Conservation (phyloP, 177 flowering plant species). For the Vitis hybrid region DNA sequence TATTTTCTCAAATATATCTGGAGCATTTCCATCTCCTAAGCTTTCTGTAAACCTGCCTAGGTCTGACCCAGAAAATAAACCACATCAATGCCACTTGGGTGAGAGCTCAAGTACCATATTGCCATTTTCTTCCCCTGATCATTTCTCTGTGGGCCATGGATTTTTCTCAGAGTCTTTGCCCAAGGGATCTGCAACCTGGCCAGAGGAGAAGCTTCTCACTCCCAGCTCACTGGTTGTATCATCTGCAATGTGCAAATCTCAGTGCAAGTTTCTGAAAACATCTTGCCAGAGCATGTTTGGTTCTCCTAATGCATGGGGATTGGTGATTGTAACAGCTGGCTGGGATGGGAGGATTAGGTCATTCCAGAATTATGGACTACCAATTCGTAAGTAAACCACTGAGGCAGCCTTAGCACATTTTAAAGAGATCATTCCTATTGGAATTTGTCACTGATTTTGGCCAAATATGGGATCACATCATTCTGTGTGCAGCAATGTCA, state of each 20-base stretch:
- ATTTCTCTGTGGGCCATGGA: conserved; percentile 41
- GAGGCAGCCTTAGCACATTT: neutral
- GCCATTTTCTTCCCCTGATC: conserved; percentile 32
- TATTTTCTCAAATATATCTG: conserved; percentile 14
- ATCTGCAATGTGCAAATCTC: conserved; percentile 37
- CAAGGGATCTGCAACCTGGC: conserved; percentile 80
- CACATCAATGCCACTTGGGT: conserved; percentile 5
- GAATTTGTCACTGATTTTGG: neutral
- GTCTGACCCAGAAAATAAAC: conserved; percentile 16
- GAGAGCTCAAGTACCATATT: conserved; percentile 4
- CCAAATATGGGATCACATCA: neutral
- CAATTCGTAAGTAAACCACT: conserved; percentile 27
- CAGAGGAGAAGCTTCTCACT: conserved; percentile 66
- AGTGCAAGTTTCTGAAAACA: conserved; percentile 54
- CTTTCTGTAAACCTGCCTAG: conserved; percentile 7
- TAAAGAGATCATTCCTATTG: neutral
- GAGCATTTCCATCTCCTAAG: conserved; percentile 18
- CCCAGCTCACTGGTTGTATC: conserved; percentile 20
- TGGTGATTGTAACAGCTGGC: conserved; percentile 79
- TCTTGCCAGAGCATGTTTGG: conserved; percentile 43
- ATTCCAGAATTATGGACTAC: conserved; percentile 73
- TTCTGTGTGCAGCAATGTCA: neutral
- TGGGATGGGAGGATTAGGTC: conserved; percentile 74
- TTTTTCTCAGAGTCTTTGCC: conserved; percentile 47
- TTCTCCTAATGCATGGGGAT: conserved; percentile 69